Percentiles rank a stretch among this genome's conserved stretches.
Conservation (phyloP, 345 rosid genomes). For the Sisymbrium irio region DNA sequence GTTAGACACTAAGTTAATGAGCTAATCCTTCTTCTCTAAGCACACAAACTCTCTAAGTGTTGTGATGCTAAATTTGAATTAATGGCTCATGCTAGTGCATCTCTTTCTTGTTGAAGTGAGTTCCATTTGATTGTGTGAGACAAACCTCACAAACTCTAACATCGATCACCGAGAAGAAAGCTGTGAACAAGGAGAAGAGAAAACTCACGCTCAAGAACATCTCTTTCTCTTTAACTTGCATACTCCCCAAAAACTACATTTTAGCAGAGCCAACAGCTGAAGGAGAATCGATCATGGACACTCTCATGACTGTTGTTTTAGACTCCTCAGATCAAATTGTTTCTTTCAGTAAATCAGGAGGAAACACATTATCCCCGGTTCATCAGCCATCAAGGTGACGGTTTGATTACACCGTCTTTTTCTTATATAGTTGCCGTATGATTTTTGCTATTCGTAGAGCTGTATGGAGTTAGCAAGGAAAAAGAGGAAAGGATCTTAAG, state of each 20-base stretch:
- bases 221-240: slow-evolving; percentile 70
- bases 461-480: slow-evolving; percentile 32
- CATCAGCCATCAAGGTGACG: slow-evolving; percentile 66
- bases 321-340: slow-evolving; percentile 69
- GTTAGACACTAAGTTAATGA: too few relatives aligned
- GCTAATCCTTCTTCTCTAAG: too few relatives aligned
- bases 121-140: too few relatives aligned
- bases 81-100: too few relatives aligned
- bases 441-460: slow-evolving; percentile 8
- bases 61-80: too few relatives aligned
- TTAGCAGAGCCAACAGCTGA: slow-evolving; percentile 82
- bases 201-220: slow-evolving; percentile 59
- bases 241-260: slow-evolving; percentile 74
- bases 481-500: slow-evolving; percentile 31
- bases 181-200: slow-evolving; percentile 72
- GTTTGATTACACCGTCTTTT: background rate
- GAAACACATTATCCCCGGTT: slow-evolving; percentile 60
- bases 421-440: background rate
- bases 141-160: too few relatives aligned
- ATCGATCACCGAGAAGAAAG: slow-evolving; percentile 47
- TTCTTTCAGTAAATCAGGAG: slow-evolving; percentile 82
- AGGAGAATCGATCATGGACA: slow-evolving; percentile 89
- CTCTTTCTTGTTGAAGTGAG: too few relatives aligned
- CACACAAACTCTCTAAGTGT: too few relatives aligned
- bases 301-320: slow-evolving; percentile 64